Evolutionary conservation across 192 early-diverging fungal species (phyloP), one percentile per base, ranked within the genome.

Genomic region (Coemansia sp.): DNA sequence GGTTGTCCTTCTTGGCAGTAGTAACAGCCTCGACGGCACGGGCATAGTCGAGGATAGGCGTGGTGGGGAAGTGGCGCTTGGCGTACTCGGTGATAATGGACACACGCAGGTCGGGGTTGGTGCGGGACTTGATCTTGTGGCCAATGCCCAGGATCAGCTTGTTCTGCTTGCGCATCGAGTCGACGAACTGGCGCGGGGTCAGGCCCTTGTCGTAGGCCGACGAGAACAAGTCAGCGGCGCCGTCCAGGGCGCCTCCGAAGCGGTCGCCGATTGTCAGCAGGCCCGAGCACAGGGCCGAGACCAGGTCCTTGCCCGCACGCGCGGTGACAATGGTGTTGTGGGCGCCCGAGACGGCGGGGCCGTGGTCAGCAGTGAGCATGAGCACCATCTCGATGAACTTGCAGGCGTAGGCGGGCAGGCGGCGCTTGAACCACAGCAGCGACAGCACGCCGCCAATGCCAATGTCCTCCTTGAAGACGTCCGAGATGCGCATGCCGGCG

Each of bases 321-420:
- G 97, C 90, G 16, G 94, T 95, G 38, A 95, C 93, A 66, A 94
- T 94, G 24, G 93, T 92, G 86, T 92, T 94, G 78, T 91, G 90
- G 3, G 93, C 96, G 67, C 95, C 97, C 65, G 95, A 96, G 18
- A 98, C 97, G 43, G 97, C 97, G 2, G 97, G 97, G 33, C 97
- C 97, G 86, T 99, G 97, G 88, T 99, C 97, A 20, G 97, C 97
- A 5, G 97, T 99, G 74, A 99, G 88, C 97, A 99, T 99, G 43
- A 99, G 88, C 22, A 97, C 95, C 97, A 99, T 99, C 87, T 99
- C 97, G 68, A 99, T 97, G 79, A 99, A 99, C 88, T 92, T 93
- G 85, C 92, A 89, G 16, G 97, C 97, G 81, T 96, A 99, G 58
- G 85, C 87, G 13, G 97, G 97, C 66, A 99, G 85, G 62, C 97